Base-by-base conservation (phyloP, 2,329 filamentous ascomycete genomes). In the Sarocladium oryzae region DNA sequence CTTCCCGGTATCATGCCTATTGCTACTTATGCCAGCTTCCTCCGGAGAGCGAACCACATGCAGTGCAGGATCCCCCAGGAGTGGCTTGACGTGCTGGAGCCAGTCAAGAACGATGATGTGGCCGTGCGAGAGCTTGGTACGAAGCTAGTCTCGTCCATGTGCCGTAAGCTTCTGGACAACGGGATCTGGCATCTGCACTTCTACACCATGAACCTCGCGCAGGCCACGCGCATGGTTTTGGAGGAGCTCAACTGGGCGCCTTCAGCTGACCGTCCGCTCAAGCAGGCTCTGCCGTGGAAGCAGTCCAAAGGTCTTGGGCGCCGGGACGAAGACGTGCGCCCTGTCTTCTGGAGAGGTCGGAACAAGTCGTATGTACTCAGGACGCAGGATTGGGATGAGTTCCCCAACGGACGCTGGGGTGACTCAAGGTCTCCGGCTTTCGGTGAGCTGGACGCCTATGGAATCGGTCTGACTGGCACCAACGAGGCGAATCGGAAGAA, bases 381-480 rank as follows among this genome's bases (percentile, higher is more conserved):
- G 51, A 99, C 93, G 1, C 91, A 96, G 66, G 92, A 96, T 60
- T 99, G 93, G 93, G 93, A 99, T 62, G 93, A 99, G 68, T 99
- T 96, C 61, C 93, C 93, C 52, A 99, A 99, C 75, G 93, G 93
- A 43, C 87, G 93, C 68, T 99, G 93, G 93, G 95, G 93, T 70
- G 93, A 99, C 69, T 92, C 91, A 50, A 82, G 93, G 57, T 97
- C 92, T 53, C 93, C 93, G 55, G 93, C 93, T 49, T 99, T 96
- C 63, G 93, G 93, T 62, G 90, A 96, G 69, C 75, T 97, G 50
- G 92, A 97, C 69, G 85, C 89, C 8, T 97, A 99, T 63, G 92
- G 91, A 38, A 89, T 97, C 60, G 90, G 91, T 40, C 72, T 99
- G 60, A 95, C 92, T 58, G 93, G 93, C 26, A 95, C 89, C 49